Base-by-base conservation (phyloP, 306 rosid species). In the Macrotyloma uniflorum region DNA sequence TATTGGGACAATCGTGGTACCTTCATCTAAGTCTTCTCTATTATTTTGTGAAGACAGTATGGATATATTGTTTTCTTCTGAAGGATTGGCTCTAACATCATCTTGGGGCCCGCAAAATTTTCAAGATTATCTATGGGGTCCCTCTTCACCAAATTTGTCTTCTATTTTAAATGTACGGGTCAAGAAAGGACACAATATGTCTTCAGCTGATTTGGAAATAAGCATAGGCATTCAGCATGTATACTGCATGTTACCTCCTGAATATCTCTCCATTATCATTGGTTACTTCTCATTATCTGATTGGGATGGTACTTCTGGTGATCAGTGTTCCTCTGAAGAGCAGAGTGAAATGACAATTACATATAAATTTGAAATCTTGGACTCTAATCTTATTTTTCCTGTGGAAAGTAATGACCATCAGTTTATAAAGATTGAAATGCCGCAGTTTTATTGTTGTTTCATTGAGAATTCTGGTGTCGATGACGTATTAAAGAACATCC, bases 211-310 rank as follows among this genome's bases (percentile, higher is more conserved):
- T 63, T 64, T 88, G 64, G 98, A 92, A 85, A 75, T 94, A 72
- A 82, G 89, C 81, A 53, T 94, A 14, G 70, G 92, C 55, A 61
- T 92, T 50, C 98, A 95, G 83, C 97, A 95, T 85, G 98, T 95
- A 24, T 86, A 77, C 86, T 95, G 97, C 83, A 70, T 92, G 90
- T 74, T 95, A 77, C 93, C 98, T 10, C 89, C 97, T 57, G 98
- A 95, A 74, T 95, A 80, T 88, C 86, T 95, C 55, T 93, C 97
- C 59, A 80, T 94, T 77, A 80, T 94, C 51, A 87, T 94, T 74
- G 98, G 98, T 83, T 94, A 94, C 84, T 89, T 92, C 64, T 83
- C 91, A 32, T 86, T 86, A 79, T 33, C 97, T 86, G 97, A 92
- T 80, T 94, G 98, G 98, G 75, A 64, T 86, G 83, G 87, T 18